Base-by-base conservation (phyloP, 2,329 filamentous ascomycete genomes). In the Colletotrichum sp. region DNA sequence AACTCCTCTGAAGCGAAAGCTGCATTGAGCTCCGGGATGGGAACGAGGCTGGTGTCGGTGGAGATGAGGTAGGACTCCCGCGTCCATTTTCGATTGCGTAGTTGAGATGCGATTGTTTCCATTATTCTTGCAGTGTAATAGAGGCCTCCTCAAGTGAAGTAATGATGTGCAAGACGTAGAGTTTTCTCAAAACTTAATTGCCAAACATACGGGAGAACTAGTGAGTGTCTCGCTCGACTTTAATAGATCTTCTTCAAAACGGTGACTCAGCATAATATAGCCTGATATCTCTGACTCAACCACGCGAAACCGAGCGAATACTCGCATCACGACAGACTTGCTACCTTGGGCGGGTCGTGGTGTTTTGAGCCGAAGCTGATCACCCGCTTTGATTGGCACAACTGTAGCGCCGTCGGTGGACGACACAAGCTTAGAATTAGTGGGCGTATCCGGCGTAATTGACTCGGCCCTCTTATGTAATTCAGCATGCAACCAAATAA, bases 61-160 rank as follows among this genome's bases (percentile, higher is more conserved):
- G 92, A 93, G 83, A 93, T 85, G 78, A 92, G 83, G 81, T 90
- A 93, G 70, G 87, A 85, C 75, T 88, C 87, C 39, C 86, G 85
- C 77, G 86, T 88, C 90, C 90, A 91, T 8, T 15, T 62, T 1
- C 12, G 60, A 9, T 24, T 62, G 26, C 66, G 74, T 22, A 76
- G 24, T 18, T 44, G 15, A 1, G 74, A 52, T 10, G 52, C 62
- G 55, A 9, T 30, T 9, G 28, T 9, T 9, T 30, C 28, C 28
- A 30, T 30, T 30, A 10, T 32, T 32, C 30, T 30, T 30, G 30
- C 30, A 30, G 30, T 30, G 30, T 30, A 10, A 30, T 10, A 30
- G 30, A 30, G 30, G 30, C 30, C 3, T 10, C 30, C 30, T 30
- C 30, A 30, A 30, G 30, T 30, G 30, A 30, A 6, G 28, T 18